Base-by-base conservation (phyloP, 768 basidiomycete species). In the Lentinula sp. region DNA sequence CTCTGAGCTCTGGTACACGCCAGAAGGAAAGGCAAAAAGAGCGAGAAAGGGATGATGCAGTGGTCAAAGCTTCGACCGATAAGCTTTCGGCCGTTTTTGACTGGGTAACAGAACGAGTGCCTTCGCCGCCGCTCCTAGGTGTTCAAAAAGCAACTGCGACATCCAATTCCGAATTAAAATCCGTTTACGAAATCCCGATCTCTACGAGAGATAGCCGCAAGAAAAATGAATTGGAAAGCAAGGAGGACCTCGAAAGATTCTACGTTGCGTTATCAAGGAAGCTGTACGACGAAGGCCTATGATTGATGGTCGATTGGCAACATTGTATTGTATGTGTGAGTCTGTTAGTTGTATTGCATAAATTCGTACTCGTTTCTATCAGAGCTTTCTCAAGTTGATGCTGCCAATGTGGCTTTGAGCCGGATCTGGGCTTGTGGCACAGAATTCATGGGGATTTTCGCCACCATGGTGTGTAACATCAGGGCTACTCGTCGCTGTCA, bases 231-330 rank as follows among this genome's bases (percentile, higher is more conserved):
- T 68, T 87, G 13, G 79, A 76, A 57, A 81, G 80, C 60, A 89
- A 89, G 74, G 82, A 83, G 66, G 91, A 94, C 69, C 73, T 98
- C 68, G 94, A 95, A 70, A 76, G 87, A 66, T 92, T 99, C 73
- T 96, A 96, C 71, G 80, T 97, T 37, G 91, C 95, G 5, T 72
- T 98, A 49, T 84, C 90, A 64, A 83, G 89, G 72, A 96, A 93
- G 75, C 73, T 99, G 74, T 93, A 95, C 66, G 91, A 98, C 61
- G 93, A 97, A 70, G 96, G 96, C 10, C 73, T 95, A 68, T 97
- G 34, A 61, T 48, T 23, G 46, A 48, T 48, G 11, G 21, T 23
- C 21, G 11, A 56, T 56, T n/a, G 51, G 21, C 34, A 54, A 7
- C 34, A 13, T 18, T 40, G 35, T 54, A 21, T 21, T 21, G 37